Base-by-base conservation (phyloP, 345 rosid species). In the Camelina sativa region DNA sequence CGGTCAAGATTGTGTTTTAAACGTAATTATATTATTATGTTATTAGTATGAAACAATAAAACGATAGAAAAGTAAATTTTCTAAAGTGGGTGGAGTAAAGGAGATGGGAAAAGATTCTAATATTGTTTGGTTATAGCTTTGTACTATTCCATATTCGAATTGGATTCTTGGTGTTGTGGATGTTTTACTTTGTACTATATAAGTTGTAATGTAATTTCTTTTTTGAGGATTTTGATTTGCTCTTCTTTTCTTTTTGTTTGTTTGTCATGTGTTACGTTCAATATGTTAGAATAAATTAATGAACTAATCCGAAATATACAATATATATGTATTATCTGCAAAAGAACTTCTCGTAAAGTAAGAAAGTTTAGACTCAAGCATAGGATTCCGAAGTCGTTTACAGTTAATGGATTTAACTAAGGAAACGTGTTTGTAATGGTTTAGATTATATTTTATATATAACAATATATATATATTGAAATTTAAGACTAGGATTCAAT, bases 141-240 rank as follows among this genome's bases (percentile, higher is more conserved):
- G 19, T 32, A 54, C 55, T 53, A 16, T 73, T 63, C 62, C 34
- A 61, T 73, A 43, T 63, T 62, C 12, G 46, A 30, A 52, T 32
- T 43, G 48, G 62, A 54, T 65, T 73, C 47, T 63, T 73, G 71
- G 65, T 55, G 50, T 34, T 22, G 46, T 43, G 2, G 23, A 53
- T 73, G 71, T 35, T 54, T 73, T 20, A 73, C 47, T 43, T 54
- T 73, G 48, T 19, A 64, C 28, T 44, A 43, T 64, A 41, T 64
- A 41, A 63, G 63, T 40, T 72, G 62, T 23, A 23, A n/a, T n/a
- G n/a, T n/a, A n/a, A n/a, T n/a, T 32, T 44, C 20, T 2, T 13
- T 35, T 17, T 35, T 8, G 22, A 67, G 50, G 0, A 53, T 53
- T 52, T 15, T 25, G 51, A 67, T 51, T 51, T 35, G 48, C 60